Percentiles rank a stretch among this genome's conserved stretches.
Evolutionary conservation across 805 yeast genomes (phyloP).

Genomic region (Kazachstania bromeliacearum): DNA sequence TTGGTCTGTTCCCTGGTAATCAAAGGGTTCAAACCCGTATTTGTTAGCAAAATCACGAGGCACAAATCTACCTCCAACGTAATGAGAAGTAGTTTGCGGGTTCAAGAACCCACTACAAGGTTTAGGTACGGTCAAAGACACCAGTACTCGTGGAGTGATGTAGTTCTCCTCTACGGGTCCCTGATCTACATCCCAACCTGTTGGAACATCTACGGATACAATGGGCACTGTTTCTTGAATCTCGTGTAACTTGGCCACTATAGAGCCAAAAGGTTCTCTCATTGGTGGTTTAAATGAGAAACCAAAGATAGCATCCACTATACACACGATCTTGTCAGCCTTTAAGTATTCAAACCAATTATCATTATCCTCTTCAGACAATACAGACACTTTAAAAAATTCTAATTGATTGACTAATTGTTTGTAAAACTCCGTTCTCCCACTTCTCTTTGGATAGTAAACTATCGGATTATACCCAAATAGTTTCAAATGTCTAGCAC

Average conservation of each 20-base stretch:
- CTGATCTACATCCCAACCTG: slow-evolving; percentile 93
- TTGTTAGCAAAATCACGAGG: slow-evolving; percentile 54
- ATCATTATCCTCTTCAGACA: slow-evolving; percentile 33
- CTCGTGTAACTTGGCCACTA: slow-evolving; percentile 34
- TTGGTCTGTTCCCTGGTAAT: slow-evolving; percentile 51
- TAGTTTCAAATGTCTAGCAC: slow-evolving; percentile 79
- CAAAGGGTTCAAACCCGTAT: slow-evolving; percentile 60
- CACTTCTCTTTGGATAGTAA: slow-evolving; percentile 65
- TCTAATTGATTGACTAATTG: slow-evolving; percentile 59
- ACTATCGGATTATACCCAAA: slow-evolving; percentile 72
- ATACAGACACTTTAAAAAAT: slow-evolving; percentile 51
- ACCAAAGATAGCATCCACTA: slow-evolving; percentile 84
- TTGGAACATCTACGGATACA: slow-evolving; percentile 82
- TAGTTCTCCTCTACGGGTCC: slow-evolving; percentile 51
- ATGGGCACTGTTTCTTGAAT: slow-evolving; percentile 41
- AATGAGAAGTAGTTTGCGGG: slow-evolving; percentile 43
- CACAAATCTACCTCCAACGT: slow-evolving; percentile 86
- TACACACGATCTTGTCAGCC: slow-evolving; percentile 33
- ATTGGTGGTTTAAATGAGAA: slow-evolving; percentile 88
- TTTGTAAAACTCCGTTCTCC: slow-evolving; percentile 45
- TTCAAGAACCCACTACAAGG: slow-evolving; percentile 58
- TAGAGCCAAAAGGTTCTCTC: slow-evolving; percentile 60
- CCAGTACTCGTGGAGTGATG: slow-evolving; percentile 55
- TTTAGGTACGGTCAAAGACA: slow-evolving; percentile 90
- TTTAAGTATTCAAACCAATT: slow-evolving; percentile 22